phyloP scores from a whole-genome alignment of 371 early-diverging fungal species.

The Mucor ambiguus region DNA sequence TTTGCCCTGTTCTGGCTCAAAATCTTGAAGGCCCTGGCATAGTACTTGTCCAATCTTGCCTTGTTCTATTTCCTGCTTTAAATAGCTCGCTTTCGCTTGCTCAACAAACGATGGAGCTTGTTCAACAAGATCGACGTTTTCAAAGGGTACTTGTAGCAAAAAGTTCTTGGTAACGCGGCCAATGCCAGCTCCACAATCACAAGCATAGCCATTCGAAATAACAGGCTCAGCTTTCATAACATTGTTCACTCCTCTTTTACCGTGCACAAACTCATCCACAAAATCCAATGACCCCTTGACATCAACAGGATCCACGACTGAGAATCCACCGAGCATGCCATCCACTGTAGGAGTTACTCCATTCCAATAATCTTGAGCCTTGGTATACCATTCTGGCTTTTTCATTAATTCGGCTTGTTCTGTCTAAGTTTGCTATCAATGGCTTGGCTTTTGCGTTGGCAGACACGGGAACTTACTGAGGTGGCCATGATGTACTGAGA shows the following conservation, averaged over 20 bases:
- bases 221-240: conserved; percentile 28
- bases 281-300: conserved; percentile 71
- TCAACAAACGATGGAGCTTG: conserved; percentile 78
- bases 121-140: conserved; percentile 89
- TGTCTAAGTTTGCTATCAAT: background rate
- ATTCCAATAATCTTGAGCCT: conserved; percentile 91
- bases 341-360: conserved; percentile 72
- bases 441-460: background rate
- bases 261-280: conserved; percentile 61
- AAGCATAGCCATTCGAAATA: conserved; percentile 46
- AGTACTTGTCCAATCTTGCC: conserved; percentile 65
- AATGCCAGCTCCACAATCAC: conserved; percentile 95
- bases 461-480: background rate
- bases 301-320: conserved; percentile 73
- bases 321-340: conserved; percentile 92
- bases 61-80: conserved; percentile 54
- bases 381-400: conserved; percentile 73
- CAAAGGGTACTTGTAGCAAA: conserved; percentile 70
- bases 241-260: conserved; percentile 16
- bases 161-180: conserved; percentile 91
- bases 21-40: conserved; percentile 82
- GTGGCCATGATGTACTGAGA: background rate
- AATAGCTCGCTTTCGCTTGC: conserved; percentile 63
- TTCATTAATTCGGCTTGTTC: conserved; percentile 25
- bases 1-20: conserved; percentile 68